Base-by-base conservation (phyloP, 495 filamentous ascomycete species). In the Penicillium waksmanii region DNA sequence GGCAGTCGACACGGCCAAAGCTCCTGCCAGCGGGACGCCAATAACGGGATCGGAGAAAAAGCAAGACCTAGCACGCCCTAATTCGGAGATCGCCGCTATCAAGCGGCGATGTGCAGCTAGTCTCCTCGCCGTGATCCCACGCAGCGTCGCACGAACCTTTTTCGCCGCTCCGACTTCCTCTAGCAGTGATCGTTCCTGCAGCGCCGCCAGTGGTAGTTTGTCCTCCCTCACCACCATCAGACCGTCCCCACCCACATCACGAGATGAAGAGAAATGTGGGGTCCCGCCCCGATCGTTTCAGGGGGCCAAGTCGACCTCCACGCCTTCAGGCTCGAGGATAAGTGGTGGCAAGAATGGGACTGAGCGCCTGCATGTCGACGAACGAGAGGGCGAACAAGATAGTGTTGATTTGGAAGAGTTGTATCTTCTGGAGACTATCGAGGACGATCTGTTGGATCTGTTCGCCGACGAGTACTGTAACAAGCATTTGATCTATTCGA, bases 401-500 rank as follows among this genome's bases (percentile, higher is more conserved):
- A n/a, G 15, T 17, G 23, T 57, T 27, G 67, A 71, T 60, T 54
- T 60, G 25, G 75, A 77, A 59, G 74, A 78, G 50, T 56, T 64
- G 59, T 67, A 68, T 58, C 73, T 83, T 53, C 69, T 80, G 51
- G 57, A 67, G 44, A 63, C 70, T 27, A 83, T 81, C 62, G 77
- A 80, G 63, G 68, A 69, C 10, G 71, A 81, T 49, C 63, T 89
- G 23, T 80, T 97, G 18, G 88, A 92, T 63, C 75, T 91, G 15
- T 89, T 96, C 66, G 82, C 81, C 3, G 91, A 96, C 71, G 82
- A 81, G 11, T 97, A 96, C 73, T 85, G 90, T 70, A 98, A 97
- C 76, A 94, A 90, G 73, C 93, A 98, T 71, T 73, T 98, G 10
- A 71, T 93, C 44, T 96, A 94, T 63, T 77, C 82, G 21, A 78